These are phyloP conservation scores for Syzygium oleosum DNA, from an alignment of 345 rosid species.

Conservation along the genomic window DNA sequence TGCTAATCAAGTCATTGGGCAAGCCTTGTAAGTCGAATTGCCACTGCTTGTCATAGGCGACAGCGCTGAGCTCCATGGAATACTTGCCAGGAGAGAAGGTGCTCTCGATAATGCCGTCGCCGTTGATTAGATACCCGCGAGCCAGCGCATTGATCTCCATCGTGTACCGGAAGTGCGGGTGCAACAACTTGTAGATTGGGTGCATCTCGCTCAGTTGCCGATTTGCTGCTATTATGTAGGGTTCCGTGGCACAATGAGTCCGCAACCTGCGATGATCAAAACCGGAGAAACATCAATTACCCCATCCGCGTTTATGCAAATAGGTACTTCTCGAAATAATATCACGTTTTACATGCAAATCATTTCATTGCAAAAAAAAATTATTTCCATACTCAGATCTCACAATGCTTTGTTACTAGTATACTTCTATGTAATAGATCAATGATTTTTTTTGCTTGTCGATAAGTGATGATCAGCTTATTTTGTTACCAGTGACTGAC, in stretches of 20 bases:
- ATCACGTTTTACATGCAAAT: not conserved
- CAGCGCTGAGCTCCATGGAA: constrained; percentile 48
- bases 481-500: constrained; percentile 54
- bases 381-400: not conserved
- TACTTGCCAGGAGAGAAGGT: constrained; percentile 52
- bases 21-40: constrained; percentile 42
- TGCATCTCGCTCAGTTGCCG: constrained; percentile 70
- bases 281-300: not conserved
- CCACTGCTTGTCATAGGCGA: constrained; percentile 38
- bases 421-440: not conserved
- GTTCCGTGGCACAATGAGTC: constrained; percentile 60
- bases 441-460: not conserved
- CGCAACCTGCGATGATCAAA: constrained; percentile 35
- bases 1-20: constrained; percentile 45
- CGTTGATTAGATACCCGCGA: constrained; percentile 39
- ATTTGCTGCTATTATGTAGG: constrained; percentile 56
- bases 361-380: not conserved
- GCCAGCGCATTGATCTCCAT: constrained; percentile 77
- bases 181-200: constrained; percentile 49
- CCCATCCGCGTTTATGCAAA: not conserved
- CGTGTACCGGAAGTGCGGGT: constrained; percentile 74
- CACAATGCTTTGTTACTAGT: not conserved
- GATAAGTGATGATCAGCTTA: not conserved
- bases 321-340: not conserved
- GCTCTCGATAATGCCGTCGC: constrained; percentile 52